These are phyloP conservation scores for Dothistroma pini DNA, from an alignment of 2,329 filamentous ascomycete genomes.

Conservation along the genomic window DNA sequence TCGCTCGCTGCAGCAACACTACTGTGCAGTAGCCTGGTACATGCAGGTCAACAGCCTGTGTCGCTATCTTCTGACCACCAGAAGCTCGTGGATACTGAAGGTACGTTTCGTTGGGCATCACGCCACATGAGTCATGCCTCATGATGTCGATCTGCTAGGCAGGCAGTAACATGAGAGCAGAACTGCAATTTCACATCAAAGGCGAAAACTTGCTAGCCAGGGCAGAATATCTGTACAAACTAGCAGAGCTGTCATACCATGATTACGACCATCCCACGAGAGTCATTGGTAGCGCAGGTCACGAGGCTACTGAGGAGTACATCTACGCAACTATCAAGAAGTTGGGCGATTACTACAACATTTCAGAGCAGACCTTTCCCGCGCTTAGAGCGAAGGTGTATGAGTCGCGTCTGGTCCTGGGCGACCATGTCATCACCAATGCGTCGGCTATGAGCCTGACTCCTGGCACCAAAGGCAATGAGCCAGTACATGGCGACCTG, in stretches of 20 bases:
- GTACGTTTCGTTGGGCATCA: too few relatives aligned
- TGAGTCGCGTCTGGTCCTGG: constrained; percentile 46
- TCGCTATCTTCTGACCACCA: constrained; percentile 1
- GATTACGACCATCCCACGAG: constrained; percentile 67
- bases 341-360: constrained; percentile 59
- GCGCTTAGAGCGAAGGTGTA: constrained; percentile 29
- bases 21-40: constrained; percentile 1
- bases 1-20: neutral
- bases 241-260: constrained; percentile 56
- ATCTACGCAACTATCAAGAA: constrained; percentile 36
- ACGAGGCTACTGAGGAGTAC: constrained; percentile 30
- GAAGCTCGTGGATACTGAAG: constrained; percentile 33
- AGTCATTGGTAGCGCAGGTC: constrained; percentile 58
- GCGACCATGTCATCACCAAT: constrained; percentile 57
- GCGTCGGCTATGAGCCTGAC: constrained; percentile 53
- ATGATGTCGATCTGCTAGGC: too few relatives aligned
- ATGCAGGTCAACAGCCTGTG: constrained; percentile 14
- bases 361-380: constrained; percentile 47
- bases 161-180: constrained; percentile 4
- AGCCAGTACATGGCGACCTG: constrained; percentile 33
- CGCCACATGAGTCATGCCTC: too few relatives aligned
- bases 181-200: constrained; percentile 56
- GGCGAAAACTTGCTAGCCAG: constrained; percentile 55
- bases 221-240: constrained; percentile 59
- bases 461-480: constrained; percentile 24